Conservation (phyloP, 2,329 filamentous ascomycete genomes). For the Aspergillus fumigatiaffinis region DNA sequence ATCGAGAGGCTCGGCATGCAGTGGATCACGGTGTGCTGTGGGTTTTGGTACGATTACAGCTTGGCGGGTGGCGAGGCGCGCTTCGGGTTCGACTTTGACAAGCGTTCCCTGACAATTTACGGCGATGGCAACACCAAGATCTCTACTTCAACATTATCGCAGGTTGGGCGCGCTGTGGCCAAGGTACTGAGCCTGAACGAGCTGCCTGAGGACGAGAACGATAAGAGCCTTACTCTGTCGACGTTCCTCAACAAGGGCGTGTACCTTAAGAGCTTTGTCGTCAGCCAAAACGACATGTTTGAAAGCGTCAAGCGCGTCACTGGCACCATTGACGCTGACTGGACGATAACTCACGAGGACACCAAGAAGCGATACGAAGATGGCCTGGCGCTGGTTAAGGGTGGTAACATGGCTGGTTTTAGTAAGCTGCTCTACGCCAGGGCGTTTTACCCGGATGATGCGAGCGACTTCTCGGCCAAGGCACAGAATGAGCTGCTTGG, state of each 20-base stretch:
- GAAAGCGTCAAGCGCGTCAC: conserved; percentile 57
- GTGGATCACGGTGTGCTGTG: conserved; percentile 45
- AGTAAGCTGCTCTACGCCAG: conserved; percentile 53
- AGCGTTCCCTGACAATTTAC: conserved; percentile 44
- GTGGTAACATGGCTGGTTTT: conserved; percentile 45
- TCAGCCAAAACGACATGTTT: conserved; percentile 64
- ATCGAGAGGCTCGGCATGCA: conserved; percentile 40
- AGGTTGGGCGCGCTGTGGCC: conserved; percentile 54
- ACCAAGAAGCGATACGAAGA: conserved; percentile 47
- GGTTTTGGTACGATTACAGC: conserved; percentile 55
- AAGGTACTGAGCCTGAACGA: conserved; percentile 46
- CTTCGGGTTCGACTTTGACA: conserved; percentile 51
- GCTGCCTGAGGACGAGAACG: conserved; percentile 37
- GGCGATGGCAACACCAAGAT: conserved; percentile 56
- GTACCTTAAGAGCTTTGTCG: conserved; percentile 54
- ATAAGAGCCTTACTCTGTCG: conserved; percentile 37
- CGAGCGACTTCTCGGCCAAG: conserved; percentile 42
- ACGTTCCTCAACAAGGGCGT: conserved; percentile 48
- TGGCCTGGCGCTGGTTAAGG: conserved; percentile 44
- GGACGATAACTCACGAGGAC: conserved; percentile 52
- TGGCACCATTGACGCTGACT: conserved; percentile 56
- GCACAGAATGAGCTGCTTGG: conserved; percentile 54
- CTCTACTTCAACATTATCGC: conserved; percentile 57
- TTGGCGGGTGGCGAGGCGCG: conserved; percentile 33
- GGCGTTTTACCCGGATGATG: conserved; percentile 46